Percentiles rank a stretch among this genome's conserved stretches.
phyloP scores from a whole-genome alignment of 306 rosid genomes.

The Medicago lupulina region DNA sequence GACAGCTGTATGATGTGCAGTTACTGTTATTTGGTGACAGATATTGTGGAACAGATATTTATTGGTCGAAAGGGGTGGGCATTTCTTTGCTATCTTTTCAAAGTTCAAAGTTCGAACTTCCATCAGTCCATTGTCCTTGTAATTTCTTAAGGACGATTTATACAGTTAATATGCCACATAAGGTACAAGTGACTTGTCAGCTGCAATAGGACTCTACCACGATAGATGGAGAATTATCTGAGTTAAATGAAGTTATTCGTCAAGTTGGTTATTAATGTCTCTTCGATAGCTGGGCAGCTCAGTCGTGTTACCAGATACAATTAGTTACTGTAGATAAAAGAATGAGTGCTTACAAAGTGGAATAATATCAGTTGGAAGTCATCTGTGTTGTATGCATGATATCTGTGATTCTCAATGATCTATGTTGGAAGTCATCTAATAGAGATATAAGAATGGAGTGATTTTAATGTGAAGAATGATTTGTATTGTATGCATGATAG shows the following conservation, averaged over 20 bases:
- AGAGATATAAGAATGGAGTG: slow-evolving; percentile 39
- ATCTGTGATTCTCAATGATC: slow-evolving; percentile 25
- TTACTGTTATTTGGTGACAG: slow-evolving; percentile 41
- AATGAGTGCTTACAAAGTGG: slow-evolving; percentile 31
- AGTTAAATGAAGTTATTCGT: slow-evolving; percentile 38
- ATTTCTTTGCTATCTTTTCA: slow-evolving; percentile 40
- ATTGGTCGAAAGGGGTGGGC: slow-evolving; percentile 37
- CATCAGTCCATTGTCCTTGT: slow-evolving; percentile 21
- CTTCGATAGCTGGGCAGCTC: slow-evolving; percentile 36
- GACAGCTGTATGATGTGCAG: slow-evolving; percentile 44
- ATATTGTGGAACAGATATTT: slow-evolving; percentile 36
- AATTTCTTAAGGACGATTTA: slow-evolving; percentile 43
- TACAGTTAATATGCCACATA: slow-evolving; percentile 35
- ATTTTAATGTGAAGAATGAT: slow-evolving; percentile 28
- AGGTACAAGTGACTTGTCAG: slow-evolving; percentile 41
- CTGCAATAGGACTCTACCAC: slow-evolving; percentile 33
- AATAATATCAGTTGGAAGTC: slow-evolving; percentile 39
- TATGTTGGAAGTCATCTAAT: slow-evolving; percentile 39
- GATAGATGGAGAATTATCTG: slow-evolving; percentile 36
- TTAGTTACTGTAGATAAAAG: slow-evolving; percentile 37
- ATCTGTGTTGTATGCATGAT: slow-evolving; percentile 19
- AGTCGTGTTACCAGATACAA: slow-evolving; percentile 30
- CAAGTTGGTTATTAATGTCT: slow-evolving; percentile 44
- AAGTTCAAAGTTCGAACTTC: slow-evolving; percentile 37
- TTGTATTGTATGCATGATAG: slow-evolving; percentile 23